A percentile compares a stretch with the other conserved stretches of the same genome.
Conservation (phyloP, 495 filamentous ascomycete genomes). For the Penicillium mononematosum region DNA sequence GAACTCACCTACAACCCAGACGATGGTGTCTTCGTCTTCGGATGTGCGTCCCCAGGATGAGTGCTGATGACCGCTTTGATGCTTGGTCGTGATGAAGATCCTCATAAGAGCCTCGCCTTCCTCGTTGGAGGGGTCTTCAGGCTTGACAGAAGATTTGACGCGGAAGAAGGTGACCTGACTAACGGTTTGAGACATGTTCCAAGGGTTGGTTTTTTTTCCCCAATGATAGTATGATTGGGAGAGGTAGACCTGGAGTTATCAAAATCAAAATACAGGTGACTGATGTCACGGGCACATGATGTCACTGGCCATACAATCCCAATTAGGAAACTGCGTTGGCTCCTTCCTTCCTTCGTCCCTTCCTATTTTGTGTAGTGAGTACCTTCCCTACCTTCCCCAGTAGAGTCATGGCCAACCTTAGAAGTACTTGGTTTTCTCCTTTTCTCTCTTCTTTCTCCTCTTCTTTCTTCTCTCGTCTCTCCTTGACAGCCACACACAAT, state of each 20-base stretch:
- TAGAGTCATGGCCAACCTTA: neutral
- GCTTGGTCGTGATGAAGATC: slow-evolving; percentile 29
- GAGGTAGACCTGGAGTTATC: too few relatives aligned
- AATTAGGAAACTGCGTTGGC: neutral
- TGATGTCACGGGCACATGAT: slow-evolving; percentile 16
- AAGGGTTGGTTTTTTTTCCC: neutral
- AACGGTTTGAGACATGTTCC: slow-evolving; percentile 25
- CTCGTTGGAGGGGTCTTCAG: slow-evolving; percentile 38
- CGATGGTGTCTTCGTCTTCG: slow-evolving; percentile 37
- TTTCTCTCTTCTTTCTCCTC: too few relatives aligned
- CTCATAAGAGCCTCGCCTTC: slow-evolving; percentile 33
- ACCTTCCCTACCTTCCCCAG: neutral
- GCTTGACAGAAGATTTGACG: slow-evolving; percentile 39
- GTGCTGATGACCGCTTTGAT: slow-evolving; percentile 37
- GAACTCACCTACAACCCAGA: slow-evolving; percentile 43
- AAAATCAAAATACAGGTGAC: slow-evolving; percentile 1
- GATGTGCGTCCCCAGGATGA: slow-evolving; percentile 43
- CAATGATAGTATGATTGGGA: neutral
- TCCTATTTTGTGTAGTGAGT: neutral
- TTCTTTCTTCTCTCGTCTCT: neutral
- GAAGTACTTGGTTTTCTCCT: neutral
- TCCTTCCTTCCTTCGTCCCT: neutral
- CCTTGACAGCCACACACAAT: neutral
- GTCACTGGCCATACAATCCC: slow-evolving; percentile 2
- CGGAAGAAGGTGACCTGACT: slow-evolving; percentile 45